Evolutionary conservation across 2,329 filamentous ascomycete species (phyloP).

Genomic region (Pseudocercospora pini-densiflorae): DNA sequence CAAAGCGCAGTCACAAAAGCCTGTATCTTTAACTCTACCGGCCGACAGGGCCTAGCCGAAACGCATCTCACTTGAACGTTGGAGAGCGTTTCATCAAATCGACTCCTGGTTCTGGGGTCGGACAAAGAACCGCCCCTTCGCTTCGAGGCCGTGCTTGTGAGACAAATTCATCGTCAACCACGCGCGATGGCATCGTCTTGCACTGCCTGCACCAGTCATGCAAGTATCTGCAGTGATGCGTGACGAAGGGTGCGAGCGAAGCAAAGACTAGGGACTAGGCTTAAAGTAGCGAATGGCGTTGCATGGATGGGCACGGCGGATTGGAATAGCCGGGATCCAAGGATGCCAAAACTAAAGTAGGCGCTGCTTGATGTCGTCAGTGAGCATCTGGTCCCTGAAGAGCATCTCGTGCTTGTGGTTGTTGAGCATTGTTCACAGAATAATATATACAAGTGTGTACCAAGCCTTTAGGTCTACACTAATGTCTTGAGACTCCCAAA

Average conservation of each 20-base stretch:
- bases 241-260: not conserved
- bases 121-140: not conserved
- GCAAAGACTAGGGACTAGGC: not conserved
- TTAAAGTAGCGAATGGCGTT: not conserved
- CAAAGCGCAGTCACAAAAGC: not conserved
- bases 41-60: slow-evolving; percentile 3
- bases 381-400: not conserved
- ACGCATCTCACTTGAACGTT: not conserved
- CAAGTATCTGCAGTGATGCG: slow-evolving; percentile 10
- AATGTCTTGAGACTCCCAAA: not conserved
- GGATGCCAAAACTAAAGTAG: not conserved
- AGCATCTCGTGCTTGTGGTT: not conserved
- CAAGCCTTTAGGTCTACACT: not conserved
- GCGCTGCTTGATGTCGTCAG: not conserved
- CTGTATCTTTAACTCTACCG: slow-evolving; percentile 4
- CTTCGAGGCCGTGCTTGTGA: not conserved
- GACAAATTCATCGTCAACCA: not conserved
- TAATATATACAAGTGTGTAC: not conserved
- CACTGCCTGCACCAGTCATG: not conserved
- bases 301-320: not conserved
- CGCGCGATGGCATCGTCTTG: slow-evolving; percentile 2
- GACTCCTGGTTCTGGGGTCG: slow-evolving; percentile 8
- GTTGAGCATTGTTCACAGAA: not conserved
- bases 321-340: not conserved
- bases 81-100: not conserved